Base-by-base conservation (phyloP, 495 filamentous ascomycete genomes). In the Pyrenopolyporus hunteri region DNA sequence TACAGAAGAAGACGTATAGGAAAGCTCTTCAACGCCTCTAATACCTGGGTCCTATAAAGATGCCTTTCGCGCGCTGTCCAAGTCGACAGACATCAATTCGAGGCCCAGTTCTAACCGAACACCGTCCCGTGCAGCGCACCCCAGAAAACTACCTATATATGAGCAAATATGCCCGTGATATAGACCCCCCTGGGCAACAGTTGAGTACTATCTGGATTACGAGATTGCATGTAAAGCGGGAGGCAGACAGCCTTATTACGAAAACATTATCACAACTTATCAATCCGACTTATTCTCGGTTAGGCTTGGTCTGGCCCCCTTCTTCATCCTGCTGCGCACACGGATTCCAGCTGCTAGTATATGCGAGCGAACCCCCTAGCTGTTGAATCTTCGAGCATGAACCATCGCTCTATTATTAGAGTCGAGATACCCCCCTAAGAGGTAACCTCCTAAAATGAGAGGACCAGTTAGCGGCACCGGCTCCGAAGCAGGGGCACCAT, bases 351-450 rank as follows among this genome's bases (percentile, higher is more conserved):
- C n/a, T n/a, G n/a, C n/a, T n/a, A n/a, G n/a, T n/a, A n/a, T n/a
- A n/a, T n/a, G n/a, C 23, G 23, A 31, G 14, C 11, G 14, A n/a
- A 8, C 16, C 32, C 43, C 43, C 23, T 47, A 36, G 54, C 19
- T 42, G 23, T 22, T 42, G 9, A 42, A 23, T 9, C 19, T 23
- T 42, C 13, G 23, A 42, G 37, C 17, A 10, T 23, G 4, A 42
- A 22, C 23, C 42, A 45, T 29, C 36, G 13, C 35, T 56, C 59
- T 63, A 63, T 57, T 51, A 63, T 63, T 63, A 63, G 59, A 52
- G 52, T 28, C n/a, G n/a, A n/a, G n/a, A n/a, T n/a, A n/a, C n/a
- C n/a, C n/a, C n/a, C n/a, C n/a, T n/a, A n/a, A n/a, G n/a, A n/a
- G n/a, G n/a, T n/a, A n/a, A n/a, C n/a, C 22, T 42, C 35, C 29